These are phyloP conservation scores for Globisporangium parvum DNA, from an alignment of 352 stramenopile genomes.

Conservation along the genomic window DNA sequence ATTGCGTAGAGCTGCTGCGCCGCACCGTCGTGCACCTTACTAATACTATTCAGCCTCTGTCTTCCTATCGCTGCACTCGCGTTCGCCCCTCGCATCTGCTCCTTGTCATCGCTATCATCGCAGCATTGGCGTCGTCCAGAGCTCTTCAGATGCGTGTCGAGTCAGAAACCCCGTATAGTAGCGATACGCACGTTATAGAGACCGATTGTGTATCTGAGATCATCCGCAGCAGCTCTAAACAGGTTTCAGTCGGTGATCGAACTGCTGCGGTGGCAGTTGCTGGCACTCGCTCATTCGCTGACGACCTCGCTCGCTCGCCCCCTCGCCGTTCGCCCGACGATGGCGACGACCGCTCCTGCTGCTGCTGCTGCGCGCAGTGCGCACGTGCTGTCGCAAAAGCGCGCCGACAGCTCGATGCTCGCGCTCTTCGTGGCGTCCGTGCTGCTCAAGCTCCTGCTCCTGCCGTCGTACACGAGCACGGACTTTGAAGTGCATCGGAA, in stretches of 20 bases:
- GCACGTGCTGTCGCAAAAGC: slow-evolving; percentile 11
- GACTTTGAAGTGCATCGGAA: slow-evolving; percentile 99
- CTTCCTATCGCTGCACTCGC: too few relatives aligned
- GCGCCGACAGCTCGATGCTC: slow-evolving; percentile 34
- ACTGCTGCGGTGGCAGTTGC: too few relatives aligned
- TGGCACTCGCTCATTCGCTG: neutral
- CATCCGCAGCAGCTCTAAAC: too few relatives aligned
- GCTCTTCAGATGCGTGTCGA: too few relatives aligned
- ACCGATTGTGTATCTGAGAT: too few relatives aligned
- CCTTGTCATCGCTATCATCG: too few relatives aligned
- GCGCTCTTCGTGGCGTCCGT: slow-evolving; percentile 46
- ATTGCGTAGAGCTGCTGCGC: too few relatives aligned
- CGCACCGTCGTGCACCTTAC: neutral
- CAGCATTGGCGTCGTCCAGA: neutral
- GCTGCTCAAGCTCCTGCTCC: slow-evolving; percentile 86
- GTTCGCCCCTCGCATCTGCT: too few relatives aligned
- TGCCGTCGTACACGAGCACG: slow-evolving; percentile 92
- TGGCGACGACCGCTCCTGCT: neutral
- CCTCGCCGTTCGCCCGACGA: neutral
- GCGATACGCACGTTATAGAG: too few relatives aligned
- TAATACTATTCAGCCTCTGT: too few relatives aligned
- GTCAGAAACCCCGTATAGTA: too few relatives aligned
- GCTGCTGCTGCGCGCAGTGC: slow-evolving; percentile 1
- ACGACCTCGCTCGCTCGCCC: neutral
- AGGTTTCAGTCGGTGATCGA: too few relatives aligned